Evolutionary conservation across 495 filamentous ascomycete species (phyloP), one percentile per base, ranked within the genome.

Genomic region (Aspergillus cavernicola): DNA sequence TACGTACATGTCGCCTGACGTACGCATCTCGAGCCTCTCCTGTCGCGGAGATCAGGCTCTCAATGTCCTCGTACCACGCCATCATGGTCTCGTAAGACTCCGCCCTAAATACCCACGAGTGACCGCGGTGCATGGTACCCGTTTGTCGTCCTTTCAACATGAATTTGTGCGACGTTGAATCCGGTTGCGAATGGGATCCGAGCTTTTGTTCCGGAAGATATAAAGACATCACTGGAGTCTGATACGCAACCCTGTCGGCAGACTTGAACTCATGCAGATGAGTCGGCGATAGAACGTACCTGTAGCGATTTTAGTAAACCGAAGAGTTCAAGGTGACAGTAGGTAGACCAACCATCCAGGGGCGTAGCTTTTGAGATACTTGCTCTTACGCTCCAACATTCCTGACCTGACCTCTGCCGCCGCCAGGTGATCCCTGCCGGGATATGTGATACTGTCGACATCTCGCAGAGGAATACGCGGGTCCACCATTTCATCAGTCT

Each of bases 181-280:
- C 85, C 35, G 87, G 83, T 45, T 85, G 78, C 10, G 93, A 97
- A 64, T 93, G 89, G 10, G 92, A 95, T 32, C 93, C 95, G 24
- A 97, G 83, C 61, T 95, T 96, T 64, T 97, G 93, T 53, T 97
- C 93, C 2, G 87, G 88, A 4, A 98, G 84, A 66, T 90, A 93
- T 33, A 98, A 77, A 22, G 93, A 97, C 93, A 98, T 97, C 66
- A 97, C 82, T 2, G 93, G 93, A 28, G 82, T 79, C 63, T 87
- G 85, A 60, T 79, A 81, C 55, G 75, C 78, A 40, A 85, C 78
- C 22, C 79, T 79, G 68, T 89, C 86, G 28, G 90, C 88, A 13
- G 90, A 95, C 66, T 95, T 97, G 82, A 97, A 98, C 65, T 98
- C 93, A 69, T 98, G 93, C 1, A 98, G 79, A 67, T 98, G 93